Conservation (phyloP, 805 yeast species). For the Ogataea zsoltii region DNA sequence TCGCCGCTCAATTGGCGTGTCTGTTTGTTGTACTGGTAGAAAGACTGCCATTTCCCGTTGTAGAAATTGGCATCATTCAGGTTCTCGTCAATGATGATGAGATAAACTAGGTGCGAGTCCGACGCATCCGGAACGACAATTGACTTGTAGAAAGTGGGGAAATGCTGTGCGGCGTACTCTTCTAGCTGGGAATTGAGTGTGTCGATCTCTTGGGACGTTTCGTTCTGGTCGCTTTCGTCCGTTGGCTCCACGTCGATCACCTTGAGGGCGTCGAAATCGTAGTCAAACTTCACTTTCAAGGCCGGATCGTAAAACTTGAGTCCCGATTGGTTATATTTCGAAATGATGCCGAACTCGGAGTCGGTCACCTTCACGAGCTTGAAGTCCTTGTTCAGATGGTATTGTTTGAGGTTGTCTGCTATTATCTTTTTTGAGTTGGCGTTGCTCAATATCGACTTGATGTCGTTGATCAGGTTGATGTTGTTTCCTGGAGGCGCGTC, state of each 20-base stretch:
- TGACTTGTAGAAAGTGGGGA: constrained; percentile 55
- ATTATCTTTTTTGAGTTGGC: constrained; percentile 28
- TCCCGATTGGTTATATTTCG: constrained; percentile 49
- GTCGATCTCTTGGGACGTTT: constrained; percentile 12
- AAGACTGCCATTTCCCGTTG: constrained; percentile 86
- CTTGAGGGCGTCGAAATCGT: constrained; percentile 51
- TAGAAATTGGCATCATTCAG: constrained; percentile 76
- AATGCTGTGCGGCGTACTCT: constrained; percentile 63
- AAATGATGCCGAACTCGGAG: constrained; percentile 38
- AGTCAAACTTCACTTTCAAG: constrained; percentile 50
- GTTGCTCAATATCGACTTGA: constrained; percentile 29
- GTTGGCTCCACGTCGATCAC: constrained; percentile 53
- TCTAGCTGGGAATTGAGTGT: constrained; percentile 35
- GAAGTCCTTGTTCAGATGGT: constrained; percentile 30
- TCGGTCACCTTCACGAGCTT: constrained; percentile 33
- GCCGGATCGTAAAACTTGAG: constrained; percentile 58
- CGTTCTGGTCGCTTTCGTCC: constrained; percentile 14
- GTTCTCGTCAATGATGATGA: constrained; percentile 71
- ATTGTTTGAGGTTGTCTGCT: constrained; percentile 27
- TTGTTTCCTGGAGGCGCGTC: constrained; percentile 64
- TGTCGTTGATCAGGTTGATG: constrained; percentile 29
- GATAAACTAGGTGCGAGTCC: constrained; percentile 34
- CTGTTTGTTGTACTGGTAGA: constrained; percentile 47
- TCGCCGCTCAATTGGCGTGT: constrained; percentile 47
- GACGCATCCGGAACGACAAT: constrained; percentile 41